A percentile compares a stretch with the other conserved stretches of the same genome.
Evolutionary conservation across 139 green algal genomes (phyloP).

Genomic region (Picochlorum sp.): DNA sequence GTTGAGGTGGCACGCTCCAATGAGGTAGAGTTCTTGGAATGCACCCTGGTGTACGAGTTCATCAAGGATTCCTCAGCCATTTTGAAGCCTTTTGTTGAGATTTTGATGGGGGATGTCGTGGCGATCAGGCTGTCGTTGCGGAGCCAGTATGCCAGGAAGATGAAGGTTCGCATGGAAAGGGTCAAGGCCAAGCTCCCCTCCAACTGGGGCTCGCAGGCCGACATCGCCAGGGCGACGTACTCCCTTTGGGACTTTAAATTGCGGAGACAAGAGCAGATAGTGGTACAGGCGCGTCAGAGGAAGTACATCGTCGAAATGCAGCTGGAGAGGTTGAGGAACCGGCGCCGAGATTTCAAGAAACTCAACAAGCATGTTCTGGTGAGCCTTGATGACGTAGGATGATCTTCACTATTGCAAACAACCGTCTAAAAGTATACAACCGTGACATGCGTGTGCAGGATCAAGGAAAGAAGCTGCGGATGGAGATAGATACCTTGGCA

Average conservation of each 20-base stretch:
- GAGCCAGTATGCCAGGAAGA: conserved; percentile 2
- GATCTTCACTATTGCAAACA: neutral
- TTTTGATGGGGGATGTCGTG: conserved; percentile 5
- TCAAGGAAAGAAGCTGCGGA: conserved; percentile 3
- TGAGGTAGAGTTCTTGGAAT: too few relatives aligned
- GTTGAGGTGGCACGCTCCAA: neutral
- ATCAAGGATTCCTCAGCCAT: too few relatives aligned
- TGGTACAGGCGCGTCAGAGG: conserved; percentile 3
- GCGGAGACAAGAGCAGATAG: conserved; percentile 5
- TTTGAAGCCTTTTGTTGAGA: conserved; percentile 1
- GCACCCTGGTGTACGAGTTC: too few relatives aligned
- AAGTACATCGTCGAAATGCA: conserved; percentile 6
- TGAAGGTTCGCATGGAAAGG: conserved; percentile 4
- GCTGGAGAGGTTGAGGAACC: neutral
- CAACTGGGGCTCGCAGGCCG: conserved; percentile 2
- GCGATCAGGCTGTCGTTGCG: conserved; percentile 1
- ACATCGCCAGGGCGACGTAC: conserved; percentile 2
- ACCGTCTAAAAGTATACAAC: neutral
- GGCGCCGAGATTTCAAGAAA: conserved; percentile 3
- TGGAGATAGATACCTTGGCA: neutral
- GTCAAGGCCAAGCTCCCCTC: conserved; percentile 5
- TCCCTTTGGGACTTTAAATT: conserved; percentile 2
- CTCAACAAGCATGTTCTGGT: conserved; percentile 6
- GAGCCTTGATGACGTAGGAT: conserved; percentile 1
- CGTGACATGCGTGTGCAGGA: neutral